A percentile compares a stretch with the other conserved stretches of the same genome.
phyloP scores from a whole-genome alignment of 768 basidiomycete species.

The Suillus occidentalis region DNA sequence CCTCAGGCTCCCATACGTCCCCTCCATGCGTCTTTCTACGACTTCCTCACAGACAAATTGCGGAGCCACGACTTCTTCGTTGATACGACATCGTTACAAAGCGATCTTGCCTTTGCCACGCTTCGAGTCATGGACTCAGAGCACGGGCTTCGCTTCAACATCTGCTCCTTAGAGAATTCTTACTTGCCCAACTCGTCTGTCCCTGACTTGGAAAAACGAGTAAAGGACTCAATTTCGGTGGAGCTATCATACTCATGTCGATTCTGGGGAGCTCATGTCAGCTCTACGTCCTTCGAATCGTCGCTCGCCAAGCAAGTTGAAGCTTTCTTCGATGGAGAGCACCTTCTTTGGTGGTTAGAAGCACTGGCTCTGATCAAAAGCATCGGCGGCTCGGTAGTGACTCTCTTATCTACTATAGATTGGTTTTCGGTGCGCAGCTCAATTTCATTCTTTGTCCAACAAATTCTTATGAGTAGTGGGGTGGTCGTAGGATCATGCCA shows the following conservation, averaged over 20 bases:
- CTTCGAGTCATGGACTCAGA: conserved; percentile 26
- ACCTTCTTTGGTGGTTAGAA: background rate
- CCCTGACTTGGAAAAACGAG: conserved; percentile 8
- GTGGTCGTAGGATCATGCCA: background rate
- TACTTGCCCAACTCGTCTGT: conserved; percentile 24
- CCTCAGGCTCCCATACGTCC: conserved; percentile 8
- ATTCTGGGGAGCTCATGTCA: conserved; percentile 34
- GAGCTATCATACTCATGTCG: conserved; percentile 32
- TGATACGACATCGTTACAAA: background rate
- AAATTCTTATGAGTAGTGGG: background rate
- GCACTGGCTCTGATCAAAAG: conserved; percentile 15
- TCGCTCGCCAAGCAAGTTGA: conserved; percentile 15
- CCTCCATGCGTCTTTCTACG: conserved; percentile 28
- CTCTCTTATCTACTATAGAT: background rate
- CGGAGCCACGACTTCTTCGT: conserved; percentile 17
- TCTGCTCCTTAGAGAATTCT: conserved; percentile 23
- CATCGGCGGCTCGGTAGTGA: background rate
- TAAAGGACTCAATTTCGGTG: conserved; percentile 22
- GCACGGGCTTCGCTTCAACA: conserved; percentile 15
- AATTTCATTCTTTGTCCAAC: background rate
- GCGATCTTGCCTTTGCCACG: conserved; percentile 16
- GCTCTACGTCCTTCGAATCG: background rate
- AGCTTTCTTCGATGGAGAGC: conserved; percentile 19
- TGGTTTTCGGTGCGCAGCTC: conserved; percentile 2
- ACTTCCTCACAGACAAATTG: conserved; percentile 20